Evolutionary conservation across 805 yeast genomes (phyloP).

Genomic region (Hanseniaspora lachancei): DNA sequence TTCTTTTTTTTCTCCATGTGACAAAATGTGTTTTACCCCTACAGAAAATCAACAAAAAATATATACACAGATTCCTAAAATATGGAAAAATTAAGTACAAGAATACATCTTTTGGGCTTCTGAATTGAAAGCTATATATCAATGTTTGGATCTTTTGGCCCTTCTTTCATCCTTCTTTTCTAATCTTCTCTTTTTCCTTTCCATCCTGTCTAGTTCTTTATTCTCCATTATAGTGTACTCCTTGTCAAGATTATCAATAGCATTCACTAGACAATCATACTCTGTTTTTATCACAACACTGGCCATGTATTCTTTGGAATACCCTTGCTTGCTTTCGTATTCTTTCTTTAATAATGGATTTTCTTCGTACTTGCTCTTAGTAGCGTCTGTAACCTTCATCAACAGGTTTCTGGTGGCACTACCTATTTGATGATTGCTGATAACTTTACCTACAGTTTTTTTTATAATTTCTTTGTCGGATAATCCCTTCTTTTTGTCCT

Average conservation of each 20-base stretch:
- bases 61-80: neutral
- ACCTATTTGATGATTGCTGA: conserved; percentile 45
- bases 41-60: too few relatives aligned
- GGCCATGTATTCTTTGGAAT: conserved; percentile 35
- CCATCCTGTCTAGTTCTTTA: neutral
- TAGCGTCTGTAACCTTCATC: conserved; percentile 21
- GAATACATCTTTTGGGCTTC: too few relatives aligned
- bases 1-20: neutral
- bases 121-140: too few relatives aligned
- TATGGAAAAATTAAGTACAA: too few relatives aligned
- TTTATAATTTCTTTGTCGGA: conserved; percentile 17
- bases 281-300: conserved; percentile 45
- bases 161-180: conserved; percentile 4
- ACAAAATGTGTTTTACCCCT: neutral
- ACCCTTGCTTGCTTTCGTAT: conserved; percentile 16
- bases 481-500: conserved; percentile 20
- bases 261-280: conserved; percentile 34
- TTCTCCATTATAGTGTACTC: neutral
- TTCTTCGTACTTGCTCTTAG: conserved; percentile 38
- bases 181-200: conserved; percentile 6
- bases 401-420: conserved; percentile 29
- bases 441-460: conserved; percentile 34
- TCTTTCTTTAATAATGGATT: conserved; percentile 21
- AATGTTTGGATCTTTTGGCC: neutral
- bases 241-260: conserved; percentile 23